Conservation (phyloP, 345 rosid species). For the Hirschfeldia incana region DNA sequence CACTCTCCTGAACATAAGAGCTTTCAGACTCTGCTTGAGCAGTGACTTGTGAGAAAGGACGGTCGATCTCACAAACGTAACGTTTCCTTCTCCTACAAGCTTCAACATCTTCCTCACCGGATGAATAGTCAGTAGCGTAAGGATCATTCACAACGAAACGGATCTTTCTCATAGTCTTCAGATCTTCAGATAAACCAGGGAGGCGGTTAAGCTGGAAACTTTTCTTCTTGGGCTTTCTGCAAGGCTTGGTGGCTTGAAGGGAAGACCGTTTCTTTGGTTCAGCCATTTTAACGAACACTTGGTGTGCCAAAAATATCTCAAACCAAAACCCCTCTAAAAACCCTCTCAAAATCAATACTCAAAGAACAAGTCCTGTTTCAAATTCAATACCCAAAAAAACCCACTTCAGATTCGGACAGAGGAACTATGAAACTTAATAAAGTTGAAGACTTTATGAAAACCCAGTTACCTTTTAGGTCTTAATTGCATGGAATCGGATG, state of each 20-base stretch:
- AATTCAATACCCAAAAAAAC: constrained; percentile 17
- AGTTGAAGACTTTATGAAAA: background rate
- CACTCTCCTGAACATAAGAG: constrained; percentile 59
- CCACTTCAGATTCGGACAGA: constrained; percentile 36
- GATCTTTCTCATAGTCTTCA: constrained; percentile 49
- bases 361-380: constrained; percentile 66
- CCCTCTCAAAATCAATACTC: background rate
- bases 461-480: constrained; percentile 55
- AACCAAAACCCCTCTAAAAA: constrained; percentile 40
- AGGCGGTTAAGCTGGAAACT: constrained; percentile 27
- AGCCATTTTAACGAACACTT: constrained; percentile 41
- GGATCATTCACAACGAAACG: constrained; percentile 78
- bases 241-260: constrained; percentile 32
- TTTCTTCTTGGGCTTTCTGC: constrained; percentile 33
- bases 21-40: constrained; percentile 47
- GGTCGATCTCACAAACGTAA: constrained; percentile 56
- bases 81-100: constrained; percentile 45
- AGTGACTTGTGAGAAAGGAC: constrained; percentile 43
- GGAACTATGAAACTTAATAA: background rate
- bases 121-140: constrained; percentile 85
- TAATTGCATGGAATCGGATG: constrained; percentile 71
- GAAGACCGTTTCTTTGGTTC: constrained; percentile 42
- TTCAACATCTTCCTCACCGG: constrained; percentile 83
- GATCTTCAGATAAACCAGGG: constrained; percentile 39
- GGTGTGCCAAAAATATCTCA: constrained; percentile 21